These are phyloP conservation scores for Antarctomyces pellizariae DNA, from an alignment of 495 filamentous ascomycete species.

Conservation along the genomic window DNA sequence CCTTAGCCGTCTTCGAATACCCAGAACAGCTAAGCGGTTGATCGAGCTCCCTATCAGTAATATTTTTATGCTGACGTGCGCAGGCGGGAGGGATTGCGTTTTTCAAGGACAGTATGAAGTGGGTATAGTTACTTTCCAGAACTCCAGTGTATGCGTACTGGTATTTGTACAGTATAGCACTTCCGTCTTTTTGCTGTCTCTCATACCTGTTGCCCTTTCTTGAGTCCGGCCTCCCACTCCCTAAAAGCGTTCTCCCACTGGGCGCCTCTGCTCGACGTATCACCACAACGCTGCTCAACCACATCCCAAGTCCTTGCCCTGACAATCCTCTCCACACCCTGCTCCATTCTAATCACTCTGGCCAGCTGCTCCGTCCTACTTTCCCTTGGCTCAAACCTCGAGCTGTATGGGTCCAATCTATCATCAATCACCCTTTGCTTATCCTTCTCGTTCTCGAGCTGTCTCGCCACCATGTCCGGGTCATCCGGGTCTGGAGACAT, in stretches of 20 bases:
- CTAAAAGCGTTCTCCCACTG: conserved; percentile 32
- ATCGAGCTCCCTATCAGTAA: too few relatives aligned
- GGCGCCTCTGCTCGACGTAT: conserved; percentile 20
- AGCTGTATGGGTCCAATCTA: conserved; percentile 79
- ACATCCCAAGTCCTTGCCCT: conserved; percentile 62
- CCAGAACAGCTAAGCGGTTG: too few relatives aligned
- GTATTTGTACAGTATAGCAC: too few relatives aligned
- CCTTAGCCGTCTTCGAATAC: too few relatives aligned
- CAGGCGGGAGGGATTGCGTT: too few relatives aligned
- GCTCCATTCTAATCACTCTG: conserved; percentile 55
- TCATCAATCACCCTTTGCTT: conserved; percentile 67
- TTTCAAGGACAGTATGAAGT: too few relatives aligned
- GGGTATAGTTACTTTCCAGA: too few relatives aligned
- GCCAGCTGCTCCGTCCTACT: conserved; percentile 66
- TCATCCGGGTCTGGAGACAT: conserved; percentile 74
- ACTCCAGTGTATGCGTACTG: too few relatives aligned
- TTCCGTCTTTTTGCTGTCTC: too few relatives aligned
- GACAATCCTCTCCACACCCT: conserved; percentile 70
- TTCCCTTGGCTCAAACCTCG: conserved; percentile 61
- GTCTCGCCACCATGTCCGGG: conserved; percentile 45
- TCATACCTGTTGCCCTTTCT: too few relatives aligned
- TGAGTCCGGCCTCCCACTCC: conserved; percentile 23
- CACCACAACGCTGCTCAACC: conserved; percentile 56
- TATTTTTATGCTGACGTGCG: too few relatives aligned
- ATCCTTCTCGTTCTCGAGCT: conserved; percentile 44